phyloP scores from a whole-genome alignment of 1,139 yeast species.

The Yamadazyma sp. region DNA sequence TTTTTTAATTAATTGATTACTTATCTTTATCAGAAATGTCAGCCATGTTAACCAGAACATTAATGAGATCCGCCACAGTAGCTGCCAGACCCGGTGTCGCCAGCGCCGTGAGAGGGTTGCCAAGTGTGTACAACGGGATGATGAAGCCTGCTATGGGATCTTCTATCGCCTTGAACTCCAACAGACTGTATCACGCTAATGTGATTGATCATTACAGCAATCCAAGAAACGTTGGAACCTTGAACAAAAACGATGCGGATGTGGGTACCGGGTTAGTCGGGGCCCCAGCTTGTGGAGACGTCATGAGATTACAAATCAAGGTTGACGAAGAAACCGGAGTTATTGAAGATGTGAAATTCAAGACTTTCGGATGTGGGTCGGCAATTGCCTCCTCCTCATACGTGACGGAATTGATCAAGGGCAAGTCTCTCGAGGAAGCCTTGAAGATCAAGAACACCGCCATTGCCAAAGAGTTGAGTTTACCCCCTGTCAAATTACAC shows the following conservation, averaged over 20 bases:
- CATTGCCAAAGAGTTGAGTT: constrained; percentile 87
- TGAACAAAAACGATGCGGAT: constrained; percentile 70
- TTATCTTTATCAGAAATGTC: background rate
- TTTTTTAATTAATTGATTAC: background rate
- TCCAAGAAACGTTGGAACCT: constrained; percentile 94
- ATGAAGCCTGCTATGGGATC: background rate
- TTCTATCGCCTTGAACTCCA: background rate
- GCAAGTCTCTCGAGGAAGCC: constrained; percentile 93
- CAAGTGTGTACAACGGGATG: background rate
- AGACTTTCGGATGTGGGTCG: constrained; percentile 97
- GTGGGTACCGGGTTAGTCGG: constrained; percentile 99
- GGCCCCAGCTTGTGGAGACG: constrained; percentile 99
- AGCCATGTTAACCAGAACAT: constrained; percentile 11
- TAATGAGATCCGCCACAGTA: constrained; percentile 8
- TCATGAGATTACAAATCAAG: constrained; percentile 93
- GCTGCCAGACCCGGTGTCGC: constrained; percentile 1
- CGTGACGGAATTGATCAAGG: constrained; percentile 93
- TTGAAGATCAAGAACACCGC: constrained; percentile 85
- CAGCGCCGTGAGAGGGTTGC: background rate
- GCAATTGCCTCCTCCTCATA: constrained; percentile 96
- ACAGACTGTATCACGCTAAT: constrained; percentile 63
- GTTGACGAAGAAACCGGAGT: constrained; percentile 89
- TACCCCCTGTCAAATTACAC: constrained; percentile 96
- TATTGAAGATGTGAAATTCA: constrained; percentile 92
- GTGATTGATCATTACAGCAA: constrained; percentile 91